phyloP scores from a whole-genome alignment of 2,329 filamentous ascomycete species.

The Orbilia oligospora region DNA sequence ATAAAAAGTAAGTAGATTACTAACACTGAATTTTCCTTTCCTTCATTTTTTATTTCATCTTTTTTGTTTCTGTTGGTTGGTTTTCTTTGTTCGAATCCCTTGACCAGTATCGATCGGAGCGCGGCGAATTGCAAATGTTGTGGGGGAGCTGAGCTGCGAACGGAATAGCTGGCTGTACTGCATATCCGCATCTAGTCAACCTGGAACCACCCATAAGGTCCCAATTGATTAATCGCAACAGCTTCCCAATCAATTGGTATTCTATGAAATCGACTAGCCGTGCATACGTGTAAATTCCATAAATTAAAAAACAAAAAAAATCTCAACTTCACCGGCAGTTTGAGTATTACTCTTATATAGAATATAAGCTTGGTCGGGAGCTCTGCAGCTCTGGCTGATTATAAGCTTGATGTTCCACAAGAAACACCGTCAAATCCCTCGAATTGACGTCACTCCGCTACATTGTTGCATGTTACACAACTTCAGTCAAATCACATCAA shows the following conservation, averaged over 20 bases:
- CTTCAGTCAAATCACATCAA: background rate
- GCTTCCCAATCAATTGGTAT: background rate
- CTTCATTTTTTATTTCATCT: background rate
- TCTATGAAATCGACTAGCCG: background rate
- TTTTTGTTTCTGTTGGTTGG: background rate
- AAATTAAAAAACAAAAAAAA: background rate
- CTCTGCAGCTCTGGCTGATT: constrained; percentile 3
- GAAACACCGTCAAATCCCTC: constrained; percentile 49
- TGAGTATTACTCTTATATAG: no score
- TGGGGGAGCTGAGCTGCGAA: constrained; percentile 42
- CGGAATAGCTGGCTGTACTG: constrained; percentile 39
- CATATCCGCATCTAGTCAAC: constrained; percentile 21
- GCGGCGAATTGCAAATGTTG: no score
- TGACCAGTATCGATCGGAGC: background rate
- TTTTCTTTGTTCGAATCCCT: background rate
- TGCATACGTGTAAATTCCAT: constrained; percentile 2
- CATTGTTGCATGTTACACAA: constrained; percentile 6
- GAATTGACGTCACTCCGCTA: constrained; percentile 37
- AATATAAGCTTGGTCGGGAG: constrained; percentile 22
- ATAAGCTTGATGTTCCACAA: constrained; percentile 3
- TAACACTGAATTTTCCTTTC: background rate
- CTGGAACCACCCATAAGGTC: constrained; percentile 45
- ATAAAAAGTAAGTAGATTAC: background rate
- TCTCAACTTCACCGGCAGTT: no score
- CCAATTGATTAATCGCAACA: background rate